These are phyloP conservation scores for Fusarium mexicanum DNA, from an alignment of 2,329 filamentous ascomycete species.

Conservation along the genomic window DNA sequence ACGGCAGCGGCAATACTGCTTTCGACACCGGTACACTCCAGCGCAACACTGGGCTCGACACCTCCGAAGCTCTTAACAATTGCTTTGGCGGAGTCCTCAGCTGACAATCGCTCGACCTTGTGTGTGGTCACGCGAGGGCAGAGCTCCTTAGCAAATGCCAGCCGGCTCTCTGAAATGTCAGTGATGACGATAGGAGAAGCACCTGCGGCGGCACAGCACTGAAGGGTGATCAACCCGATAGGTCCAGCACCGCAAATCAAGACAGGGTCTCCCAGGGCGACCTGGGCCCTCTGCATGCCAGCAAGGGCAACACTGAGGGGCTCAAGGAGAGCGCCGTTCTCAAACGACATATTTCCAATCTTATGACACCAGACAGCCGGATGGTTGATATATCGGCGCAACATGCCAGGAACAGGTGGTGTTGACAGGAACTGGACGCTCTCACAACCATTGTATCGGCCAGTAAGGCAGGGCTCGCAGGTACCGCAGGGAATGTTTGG, in stretches of 20 bases:
- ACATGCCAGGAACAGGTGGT: conserved; percentile 85
- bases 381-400: conserved; percentile 94
- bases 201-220: conserved; percentile 86
- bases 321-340: conserved; percentile 91
- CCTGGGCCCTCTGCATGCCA: conserved; percentile 82
- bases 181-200: conserved; percentile 93
- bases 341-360: conserved; percentile 90
- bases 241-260: conserved; percentile 93
- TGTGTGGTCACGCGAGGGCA: conserved; percentile 83
- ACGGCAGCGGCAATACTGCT: conserved; percentile 87
- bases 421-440: conserved; percentile 88
- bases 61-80: conserved; percentile 75
- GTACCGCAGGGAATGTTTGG: conserved; percentile 91
- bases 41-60: conserved; percentile 80
- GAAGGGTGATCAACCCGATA: conserved; percentile 88
- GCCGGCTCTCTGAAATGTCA: conserved; percentile 87
- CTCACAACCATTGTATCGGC: conserved; percentile 95
- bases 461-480: conserved; percentile 91
- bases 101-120: conserved; percentile 73
- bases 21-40: conserved; percentile 97
- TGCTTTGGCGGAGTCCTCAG: conserved; percentile 78
- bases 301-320: conserved; percentile 90
- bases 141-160: conserved; percentile 85
- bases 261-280: conserved; percentile 86
- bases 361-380: conserved; percentile 96